These are phyloP conservation scores for Boechera retrofracta DNA, from an alignment of 345 rosid genomes.

Conservation along the genomic window DNA sequence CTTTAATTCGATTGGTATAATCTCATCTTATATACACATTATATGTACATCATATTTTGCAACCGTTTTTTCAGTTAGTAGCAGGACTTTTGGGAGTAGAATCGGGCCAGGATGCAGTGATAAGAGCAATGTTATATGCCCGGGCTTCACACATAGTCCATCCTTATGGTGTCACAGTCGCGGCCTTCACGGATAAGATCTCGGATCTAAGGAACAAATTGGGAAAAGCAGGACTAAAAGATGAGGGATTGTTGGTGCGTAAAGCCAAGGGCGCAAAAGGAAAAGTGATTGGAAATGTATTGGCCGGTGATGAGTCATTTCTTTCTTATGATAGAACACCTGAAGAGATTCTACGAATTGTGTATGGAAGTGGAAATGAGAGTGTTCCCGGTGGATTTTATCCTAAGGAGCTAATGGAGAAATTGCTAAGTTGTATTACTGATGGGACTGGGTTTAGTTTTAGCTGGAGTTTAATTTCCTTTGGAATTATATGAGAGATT, in stretches of 20 bases:
- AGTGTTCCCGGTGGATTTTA: slow-evolving; percentile 63
- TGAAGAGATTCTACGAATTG: slow-evolving; percentile 63
- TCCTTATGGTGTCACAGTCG: slow-evolving; percentile 36
- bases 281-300: slow-evolving; percentile 53
- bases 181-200: slow-evolving; percentile 39
- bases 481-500: background rate
- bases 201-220: slow-evolving; percentile 38
- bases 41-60: background rate
- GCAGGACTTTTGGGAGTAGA: slow-evolving; percentile 84
- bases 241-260: slow-evolving; percentile 63
- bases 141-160: slow-evolving; percentile 41
- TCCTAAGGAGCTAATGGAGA: slow-evolving; percentile 67
- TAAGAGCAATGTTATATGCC: slow-evolving; percentile 62
- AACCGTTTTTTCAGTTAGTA: slow-evolving; percentile 55
- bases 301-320: slow-evolving; percentile 58
- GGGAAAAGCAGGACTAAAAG: slow-evolving; percentile 48
- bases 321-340: slow-evolving; percentile 60
- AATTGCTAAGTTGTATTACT: slow-evolving; percentile 52
- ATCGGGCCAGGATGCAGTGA: slow-evolving; percentile 84
- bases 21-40: slow-evolving; percentile 3
- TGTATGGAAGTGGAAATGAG: slow-evolving; percentile 68
- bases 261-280: slow-evolving; percentile 51
- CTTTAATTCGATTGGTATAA: background rate
- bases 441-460: slow-evolving; percentile 12
- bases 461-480: slow-evolving; percentile 13